These are phyloP conservation scores for Colletotrichum ledebouriae DNA, from an alignment of 2,329 filamentous ascomycete genomes.

Conservation along the genomic window DNA sequence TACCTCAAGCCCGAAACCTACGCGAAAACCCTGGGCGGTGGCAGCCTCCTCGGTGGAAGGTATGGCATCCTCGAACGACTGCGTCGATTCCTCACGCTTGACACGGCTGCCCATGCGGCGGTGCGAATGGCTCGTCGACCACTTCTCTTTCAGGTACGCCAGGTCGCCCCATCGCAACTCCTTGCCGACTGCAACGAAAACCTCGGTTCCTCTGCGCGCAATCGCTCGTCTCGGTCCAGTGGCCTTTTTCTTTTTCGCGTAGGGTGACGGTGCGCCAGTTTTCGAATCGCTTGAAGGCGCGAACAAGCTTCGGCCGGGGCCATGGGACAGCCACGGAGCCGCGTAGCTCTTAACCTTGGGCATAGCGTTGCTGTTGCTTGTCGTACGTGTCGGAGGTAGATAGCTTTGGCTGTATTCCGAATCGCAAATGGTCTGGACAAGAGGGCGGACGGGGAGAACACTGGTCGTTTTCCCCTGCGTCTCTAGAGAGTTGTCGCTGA, in stretches of 20 bases:
- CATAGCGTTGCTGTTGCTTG: slow-evolving; percentile 67
- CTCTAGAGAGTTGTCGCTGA: slow-evolving; percentile 18
- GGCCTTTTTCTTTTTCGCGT: slow-evolving; percentile 58
- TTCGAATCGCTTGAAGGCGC: slow-evolving; percentile 58
- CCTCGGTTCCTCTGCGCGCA: slow-evolving; percentile 84
- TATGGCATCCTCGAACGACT: slow-evolving; percentile 52
- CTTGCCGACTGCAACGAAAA: slow-evolving; percentile 89
- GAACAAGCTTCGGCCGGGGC: slow-evolving; percentile 85
- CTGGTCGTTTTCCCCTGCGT: slow-evolving; percentile 8
- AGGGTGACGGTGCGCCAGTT: slow-evolving; percentile 51
- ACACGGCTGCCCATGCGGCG: slow-evolving; percentile 54
- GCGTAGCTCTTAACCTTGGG: slow-evolving; percentile 88
- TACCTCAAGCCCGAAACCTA: slow-evolving; percentile 50
- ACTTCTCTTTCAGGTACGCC: slow-evolving; percentile 78
- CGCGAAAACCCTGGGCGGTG: slow-evolving; percentile 60
- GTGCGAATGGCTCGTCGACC: slow-evolving; percentile 50
- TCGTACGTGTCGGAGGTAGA: background rate
- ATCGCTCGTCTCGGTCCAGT: slow-evolving; percentile 75
- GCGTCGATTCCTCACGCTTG: slow-evolving; percentile 63
- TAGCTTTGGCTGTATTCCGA: background rate
- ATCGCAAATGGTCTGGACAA: background rate
- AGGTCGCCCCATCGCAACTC: slow-evolving; percentile 95
- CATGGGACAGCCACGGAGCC: slow-evolving; percentile 86
- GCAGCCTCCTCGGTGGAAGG: slow-evolving; percentile 46
- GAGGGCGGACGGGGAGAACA: background rate